phyloP scores from a whole-genome alignment of 2,329 filamentous ascomycete genomes.

The Sporothrix variecibatus region DNA sequence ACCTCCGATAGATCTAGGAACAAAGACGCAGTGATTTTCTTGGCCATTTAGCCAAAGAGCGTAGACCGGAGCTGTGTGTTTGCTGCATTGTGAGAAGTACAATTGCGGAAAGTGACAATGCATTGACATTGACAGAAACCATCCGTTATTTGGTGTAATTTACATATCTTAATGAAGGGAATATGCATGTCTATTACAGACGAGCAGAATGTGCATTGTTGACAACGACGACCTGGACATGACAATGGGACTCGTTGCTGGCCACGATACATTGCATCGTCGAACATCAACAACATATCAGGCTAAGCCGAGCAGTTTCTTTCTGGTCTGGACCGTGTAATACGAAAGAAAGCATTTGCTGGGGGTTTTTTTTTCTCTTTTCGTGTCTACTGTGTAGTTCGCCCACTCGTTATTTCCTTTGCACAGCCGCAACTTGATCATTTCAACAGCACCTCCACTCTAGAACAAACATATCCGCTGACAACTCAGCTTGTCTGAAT shows the following conservation, averaged over 20 bases:
- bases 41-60: background rate
- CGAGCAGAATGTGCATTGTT: background rate
- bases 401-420: too few species aligned
- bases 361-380: background rate
- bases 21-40: too few species aligned
- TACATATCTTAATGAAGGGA: background rate
- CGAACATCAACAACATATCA: background rate
- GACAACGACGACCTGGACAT: background rate
- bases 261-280: background rate
- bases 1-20: background rate
- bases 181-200: background rate
- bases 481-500: background rate
- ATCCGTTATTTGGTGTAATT: background rate
- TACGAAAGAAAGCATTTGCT: background rate
- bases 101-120: background rate
- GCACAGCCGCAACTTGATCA: too few species aligned
- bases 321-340: background rate
- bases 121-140: background rate
- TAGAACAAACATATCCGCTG: background rate
- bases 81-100: too few species aligned
- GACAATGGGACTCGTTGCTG: background rate
- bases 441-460: too few species aligned
- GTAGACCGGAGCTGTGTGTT: too few species aligned
- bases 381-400: background rate
- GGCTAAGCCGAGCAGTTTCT: background rate